A percentile compares a stretch with the other conserved stretches of the same genome.
These are phyloP conservation scores for Mortierella alpina DNA, from an alignment of 192 early-diverging fungal species.

Conservation along the genomic window DNA sequence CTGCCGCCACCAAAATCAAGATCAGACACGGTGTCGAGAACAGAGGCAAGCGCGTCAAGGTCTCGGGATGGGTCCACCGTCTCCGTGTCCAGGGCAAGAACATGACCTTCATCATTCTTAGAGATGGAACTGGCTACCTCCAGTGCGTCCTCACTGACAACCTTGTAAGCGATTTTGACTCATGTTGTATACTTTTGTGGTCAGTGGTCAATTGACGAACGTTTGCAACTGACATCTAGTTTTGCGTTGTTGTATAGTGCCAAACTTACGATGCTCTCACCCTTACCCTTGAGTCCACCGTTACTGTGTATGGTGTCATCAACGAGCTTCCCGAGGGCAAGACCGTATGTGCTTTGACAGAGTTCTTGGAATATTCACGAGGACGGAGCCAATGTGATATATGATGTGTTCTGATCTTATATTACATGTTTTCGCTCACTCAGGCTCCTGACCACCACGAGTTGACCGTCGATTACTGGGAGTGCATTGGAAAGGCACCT, in stretches of 20 bases:
- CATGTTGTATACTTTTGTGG: neutral
- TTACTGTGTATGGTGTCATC: slow-evolving; percentile 88
- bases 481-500: slow-evolving; percentile 92
- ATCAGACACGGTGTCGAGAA: slow-evolving; percentile 71
- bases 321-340: slow-evolving; percentile 93
- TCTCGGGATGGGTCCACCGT: slow-evolving; percentile 97
- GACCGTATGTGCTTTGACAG: slow-evolving; percentile 61
- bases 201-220: neutral
- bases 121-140: slow-evolving; percentile 94
- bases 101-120: slow-evolving; percentile 94
- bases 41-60: slow-evolving; percentile 83
- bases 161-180: slow-evolving; percentile 65
- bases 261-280: slow-evolving; percentile 94
- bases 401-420: neutral
- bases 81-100: slow-evolving; percentile 96
- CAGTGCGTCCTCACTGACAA: slow-evolving; percentile 92
- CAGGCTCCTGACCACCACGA: slow-evolving; percentile 97
- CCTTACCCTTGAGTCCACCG: slow-evolving; percentile 93
- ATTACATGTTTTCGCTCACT: slow-evolving; percentile 1
- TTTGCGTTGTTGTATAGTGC: slow-evolving; percentile 84
- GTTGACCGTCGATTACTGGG: slow-evolving; percentile 95
- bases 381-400: neutral
- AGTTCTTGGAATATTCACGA: neutral
- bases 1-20: slow-evolving; percentile 83
- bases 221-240: slow-evolving; percentile 34